Evolutionary conservation across 2,329 filamentous ascomycete species (phyloP).

Genomic region (Seiridium cupressi): DNA sequence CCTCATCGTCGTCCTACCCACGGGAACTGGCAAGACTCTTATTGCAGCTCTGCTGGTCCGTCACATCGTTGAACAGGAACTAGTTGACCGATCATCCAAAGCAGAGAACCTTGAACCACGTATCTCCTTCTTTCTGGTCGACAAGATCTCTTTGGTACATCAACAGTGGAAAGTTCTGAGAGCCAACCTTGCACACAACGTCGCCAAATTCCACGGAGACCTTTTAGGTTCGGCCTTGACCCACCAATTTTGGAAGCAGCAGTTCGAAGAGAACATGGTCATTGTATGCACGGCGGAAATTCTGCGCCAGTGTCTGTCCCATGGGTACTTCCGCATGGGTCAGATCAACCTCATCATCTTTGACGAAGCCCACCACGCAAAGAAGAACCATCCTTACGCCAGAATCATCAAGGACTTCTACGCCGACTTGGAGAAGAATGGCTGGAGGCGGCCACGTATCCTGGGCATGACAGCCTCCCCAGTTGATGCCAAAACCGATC

Average conservation of each 20-base stretch:
- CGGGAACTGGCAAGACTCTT: constrained; percentile 85
- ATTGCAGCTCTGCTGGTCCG: constrained; percentile 85
- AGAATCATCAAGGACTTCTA: constrained; percentile 90
- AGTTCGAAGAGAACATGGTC: constrained; percentile 67
- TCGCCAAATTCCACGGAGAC: constrained; percentile 74
- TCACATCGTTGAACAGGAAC: constrained; percentile 73
- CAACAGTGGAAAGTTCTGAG: constrained; percentile 84
- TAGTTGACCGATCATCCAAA: constrained; percentile 58
- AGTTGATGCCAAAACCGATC: constrained; percentile 76
- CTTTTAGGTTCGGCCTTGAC: constrained; percentile 44
- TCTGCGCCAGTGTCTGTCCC: constrained; percentile 72
- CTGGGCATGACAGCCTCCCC: constrained; percentile 98
- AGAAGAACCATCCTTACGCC: constrained; percentile 90
- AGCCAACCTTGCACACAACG: constrained; percentile 74
- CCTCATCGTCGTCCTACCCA: constrained; percentile 76
- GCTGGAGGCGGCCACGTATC: constrained; percentile 64
- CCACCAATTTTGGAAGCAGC: constrained; percentile 48
- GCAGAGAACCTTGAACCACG: constrained; percentile 54
- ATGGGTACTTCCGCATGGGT: constrained; percentile 75
- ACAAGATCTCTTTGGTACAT: constrained; percentile 85
- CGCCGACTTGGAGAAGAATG: constrained; percentile 39
- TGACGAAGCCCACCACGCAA: constrained; percentile 94
- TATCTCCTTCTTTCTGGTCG: constrained; percentile 84
- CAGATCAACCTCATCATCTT: constrained; percentile 90
- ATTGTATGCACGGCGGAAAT: constrained; percentile 93